Evolutionary conservation across 2,329 filamentous ascomycete genomes (phyloP), one percentile per base, ranked within the genome.

Genomic region (Coccinonectria pachysandricola): DNA sequence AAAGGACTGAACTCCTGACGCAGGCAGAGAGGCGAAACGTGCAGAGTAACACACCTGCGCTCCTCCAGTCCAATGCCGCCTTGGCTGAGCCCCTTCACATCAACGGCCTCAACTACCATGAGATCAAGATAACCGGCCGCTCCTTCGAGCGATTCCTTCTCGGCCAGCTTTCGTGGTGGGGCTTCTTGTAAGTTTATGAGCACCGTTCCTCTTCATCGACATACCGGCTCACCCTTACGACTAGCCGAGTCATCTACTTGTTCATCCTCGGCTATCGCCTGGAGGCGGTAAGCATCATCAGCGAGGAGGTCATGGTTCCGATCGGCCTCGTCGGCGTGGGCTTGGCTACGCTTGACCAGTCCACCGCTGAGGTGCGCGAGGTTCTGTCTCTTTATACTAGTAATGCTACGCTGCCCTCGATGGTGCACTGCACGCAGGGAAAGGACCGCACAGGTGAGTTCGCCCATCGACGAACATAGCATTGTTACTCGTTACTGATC

Each of bases 371-470:
- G 45, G 66, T 85, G 11, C 63, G 62, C 13, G 34, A 52, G 25
- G 43, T 45, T 6, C 36, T 59, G 18, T 38, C 35, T 7, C 31
- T 55, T 1, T 56, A 53, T 26, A 37, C 49, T 5, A 27, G 29
- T 6, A 13, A 34, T 3, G 40, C 51, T 0, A 63, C 62, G 10
- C 73, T 75, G 36, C 84, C 85, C 0, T 53, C 76, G 1, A 49
- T 93, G 6, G 58, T 91, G 3, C 84, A 93, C 53, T 94, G 86
- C 53, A 91, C 85, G 1, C 84, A 92, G 45, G 86, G 86, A 31
- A 94, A 93, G 50, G 86, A 93, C 47, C 71, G 86, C 3, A 59
- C 57, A 29, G 53, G 53, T 52, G 33, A 26, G 12, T 11, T 6
- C 4, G n/a, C n/a, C n/a, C n/a, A n/a, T n/a, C n/a, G n/a, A n/a